These are phyloP conservation scores for Claviceps fusiformis DNA, from an alignment of 2,329 filamentous ascomycete genomes.

Conservation along the genomic window DNA sequence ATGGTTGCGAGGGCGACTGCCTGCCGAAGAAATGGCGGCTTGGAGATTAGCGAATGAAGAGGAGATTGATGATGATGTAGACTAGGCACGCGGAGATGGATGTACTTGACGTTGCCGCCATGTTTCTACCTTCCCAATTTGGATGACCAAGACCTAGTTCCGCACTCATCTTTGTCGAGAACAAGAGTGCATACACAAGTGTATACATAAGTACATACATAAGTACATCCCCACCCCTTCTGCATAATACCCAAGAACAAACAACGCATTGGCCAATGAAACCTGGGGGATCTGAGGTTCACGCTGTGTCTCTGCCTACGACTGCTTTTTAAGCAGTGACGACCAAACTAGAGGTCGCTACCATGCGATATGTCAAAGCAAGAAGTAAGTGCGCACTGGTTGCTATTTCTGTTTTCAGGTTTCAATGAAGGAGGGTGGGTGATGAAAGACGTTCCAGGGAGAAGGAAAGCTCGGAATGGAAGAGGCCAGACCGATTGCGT, in stretches of 20 bases:
- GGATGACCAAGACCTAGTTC: background rate
- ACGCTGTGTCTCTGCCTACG: background rate
- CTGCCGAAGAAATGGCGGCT: constrained; percentile 43
- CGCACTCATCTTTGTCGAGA: too few species aligned
- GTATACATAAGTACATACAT: too few species aligned
- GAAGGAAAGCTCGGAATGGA: background rate
- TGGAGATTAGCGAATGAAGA: constrained; percentile 36
- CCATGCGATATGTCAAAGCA: background rate
- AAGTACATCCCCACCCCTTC: too few species aligned
- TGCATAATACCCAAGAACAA: background rate
- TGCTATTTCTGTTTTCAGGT: background rate
- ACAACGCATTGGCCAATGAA: background rate
- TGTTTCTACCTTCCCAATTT: background rate
- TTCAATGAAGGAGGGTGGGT: background rate
- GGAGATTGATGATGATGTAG: constrained; percentile 14
- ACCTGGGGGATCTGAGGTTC: background rate
- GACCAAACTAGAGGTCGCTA: background rate
- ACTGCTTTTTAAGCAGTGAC: background rate
- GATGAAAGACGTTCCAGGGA: background rate
- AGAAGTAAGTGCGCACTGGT: background rate
- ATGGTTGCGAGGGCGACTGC: constrained; percentile 68
- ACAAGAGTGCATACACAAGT: too few species aligned
- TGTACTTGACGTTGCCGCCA: background rate
- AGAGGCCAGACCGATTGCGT: too few species aligned
- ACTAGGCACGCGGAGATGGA: background rate